Evolutionary conservation across 1,284 basidiomycete species (phyloP).

Genomic region (Melanopsichium pennsylvanicum): DNA sequence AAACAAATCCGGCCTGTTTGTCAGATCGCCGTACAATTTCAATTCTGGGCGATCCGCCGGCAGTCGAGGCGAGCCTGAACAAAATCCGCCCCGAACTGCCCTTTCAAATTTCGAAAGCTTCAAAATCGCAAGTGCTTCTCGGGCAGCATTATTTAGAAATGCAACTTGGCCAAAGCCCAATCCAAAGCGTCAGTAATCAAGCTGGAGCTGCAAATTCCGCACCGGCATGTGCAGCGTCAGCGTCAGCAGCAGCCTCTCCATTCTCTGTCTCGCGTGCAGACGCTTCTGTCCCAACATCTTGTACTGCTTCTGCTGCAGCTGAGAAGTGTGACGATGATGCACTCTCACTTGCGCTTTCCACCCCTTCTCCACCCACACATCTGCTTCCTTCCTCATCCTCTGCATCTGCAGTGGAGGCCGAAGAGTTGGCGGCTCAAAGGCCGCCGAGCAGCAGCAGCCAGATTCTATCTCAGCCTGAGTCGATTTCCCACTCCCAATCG

Average conservation of each 20-base stretch:
- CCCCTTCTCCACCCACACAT: too few relatives aligned
- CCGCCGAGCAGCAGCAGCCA: too few relatives aligned
- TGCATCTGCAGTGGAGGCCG: too few relatives aligned
- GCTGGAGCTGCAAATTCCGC: conserved; percentile 1
- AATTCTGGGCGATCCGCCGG: conserved; percentile 3
- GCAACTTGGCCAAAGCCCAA: background rate
- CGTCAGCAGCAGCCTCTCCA: conserved; percentile 9
- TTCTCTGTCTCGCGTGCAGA: background rate
- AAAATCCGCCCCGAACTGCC: background rate
- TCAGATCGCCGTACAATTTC: conserved; percentile 7
- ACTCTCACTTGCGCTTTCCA: background rate
- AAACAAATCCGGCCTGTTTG: conserved; percentile 7
- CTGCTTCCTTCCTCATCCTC: too few relatives aligned
- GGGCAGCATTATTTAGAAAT: background rate
- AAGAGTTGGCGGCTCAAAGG: too few relatives aligned
- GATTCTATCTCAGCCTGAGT: background rate
- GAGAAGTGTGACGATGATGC: background rate
- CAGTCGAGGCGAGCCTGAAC: background rate
- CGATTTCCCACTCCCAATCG: background rate
- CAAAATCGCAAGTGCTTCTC: background rate
- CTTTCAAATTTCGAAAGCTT: conserved; percentile 4
- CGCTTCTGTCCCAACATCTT: background rate
- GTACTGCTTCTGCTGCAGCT: background rate
- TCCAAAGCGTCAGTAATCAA: background rate
- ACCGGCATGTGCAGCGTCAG: conserved; percentile 9